Evolutionary conservation across 2,329 filamentous ascomycete genomes (phyloP), one percentile per base, ranked within the genome.

Genomic region (Pseudogymnoascus sp.): DNA sequence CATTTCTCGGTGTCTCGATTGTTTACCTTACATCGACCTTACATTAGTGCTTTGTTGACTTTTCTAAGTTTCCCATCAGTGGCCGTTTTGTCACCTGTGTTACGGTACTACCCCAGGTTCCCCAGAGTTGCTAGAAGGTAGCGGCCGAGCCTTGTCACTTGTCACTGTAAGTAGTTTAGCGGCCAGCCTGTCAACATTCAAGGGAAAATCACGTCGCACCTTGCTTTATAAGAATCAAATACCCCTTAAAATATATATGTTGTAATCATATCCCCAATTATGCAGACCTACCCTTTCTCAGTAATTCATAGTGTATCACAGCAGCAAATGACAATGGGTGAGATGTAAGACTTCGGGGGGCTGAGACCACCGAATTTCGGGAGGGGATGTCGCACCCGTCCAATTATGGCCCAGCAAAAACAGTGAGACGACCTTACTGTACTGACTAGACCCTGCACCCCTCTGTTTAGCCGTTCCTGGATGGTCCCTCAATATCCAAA

Each of bases 401-500:
- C 46, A 56, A 56, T 56, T n/a, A 23, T 23, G 21, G 21, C 21
- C 21, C 21, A 23, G 21, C 21, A 62, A 28, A 44, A 38, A 37
- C 44, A 37, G 53, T 38, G 25, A 28, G 50, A 23, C 21, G 50
- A 23, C 21, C 25, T 40, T 63, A 62, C 40, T 46, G 61, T 46
- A 46, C 18, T 10, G 56, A 61, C 6, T 44, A 25, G 40, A 46
- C 61, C 21, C 59, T 53, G 11, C 16, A 6, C 60, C 37, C 25
- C 42, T 64, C 44, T 34, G 31, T 16, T 53, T 56, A 56, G 50
- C 60, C 59, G 23, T 61, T 34, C 60, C 53, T 62, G 40, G 37
- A 59, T 56, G 50, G 50, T 34, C 28, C 28, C 50, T 14, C 50
- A 59, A 37, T 5, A 34, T 62, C 34, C 50, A 16, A 40, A 31